Base-by-base conservation (phyloP, 2,329 filamentous ascomycete species). In the Paraconiothyrium sp. region DNA sequence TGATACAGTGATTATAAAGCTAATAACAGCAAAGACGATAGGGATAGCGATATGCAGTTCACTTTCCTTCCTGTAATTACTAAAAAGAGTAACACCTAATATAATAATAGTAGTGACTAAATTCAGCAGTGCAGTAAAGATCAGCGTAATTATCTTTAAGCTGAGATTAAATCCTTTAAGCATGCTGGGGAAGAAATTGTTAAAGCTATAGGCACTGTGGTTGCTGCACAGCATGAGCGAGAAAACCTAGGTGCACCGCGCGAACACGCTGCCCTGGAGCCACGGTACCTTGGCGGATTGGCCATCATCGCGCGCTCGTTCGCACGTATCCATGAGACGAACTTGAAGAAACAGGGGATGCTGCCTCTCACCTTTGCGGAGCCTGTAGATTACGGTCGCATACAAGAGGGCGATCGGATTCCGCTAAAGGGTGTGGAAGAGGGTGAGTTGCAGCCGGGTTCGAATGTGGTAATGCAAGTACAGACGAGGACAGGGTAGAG, bases 291-390 rank as follows among this genome's bases (percentile, higher is more conserved):
- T 1, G 69, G 68, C 9, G 69, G 66, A 9, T 59, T 70, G 22
- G 64, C 67, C 2, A 61, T 74, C 46, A 64, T 75, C 22, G 72
- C 71, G 11, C 67, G 68, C 35, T 66, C 66, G 4, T 74, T 75
- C 61, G 70, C 72, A 2, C 60, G 72, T 7, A 73, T 75, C 47
- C 71, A 74, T 47, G 72, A 74, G 58, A 71, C 70, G 20, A 74
- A 75, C 49, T 47, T 74, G 11, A 74, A 74, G 64, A 74, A 74
- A 58, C 70, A 75, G 51, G 71, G 72, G 7, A 72, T 76, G 68
- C 55, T 74, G 10, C 66, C 73, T 13, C 60, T 76, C 35, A 72
- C 65, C 2, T 73, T 74, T 55, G 63, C 35, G 4, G 55, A 68
- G 22, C 48, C 60, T 10, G 62, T 32, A 5, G 67, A 69, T 24